These are phyloP conservation scores for Dryadomyces sulphureus DNA, from an alignment of 2,329 filamentous ascomycete species.

Conservation along the genomic window DNA sequence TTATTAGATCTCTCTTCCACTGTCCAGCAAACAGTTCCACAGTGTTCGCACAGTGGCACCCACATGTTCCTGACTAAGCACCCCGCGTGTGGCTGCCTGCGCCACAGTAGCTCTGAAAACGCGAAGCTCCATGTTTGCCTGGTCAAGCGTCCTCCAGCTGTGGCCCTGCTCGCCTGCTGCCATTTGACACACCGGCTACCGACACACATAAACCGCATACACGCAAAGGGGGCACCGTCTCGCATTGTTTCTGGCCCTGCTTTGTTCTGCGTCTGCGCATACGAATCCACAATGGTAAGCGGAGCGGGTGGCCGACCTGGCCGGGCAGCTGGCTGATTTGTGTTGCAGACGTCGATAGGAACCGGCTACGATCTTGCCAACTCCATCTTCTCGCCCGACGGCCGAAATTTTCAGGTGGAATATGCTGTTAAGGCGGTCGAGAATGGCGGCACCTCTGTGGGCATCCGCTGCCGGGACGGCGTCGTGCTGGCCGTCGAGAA, in stretches of 20 bases:
- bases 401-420: slow-evolving; percentile 97
- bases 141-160: background rate
- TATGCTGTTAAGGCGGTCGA: slow-evolving; percentile 98
- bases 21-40: no score
- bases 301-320: background rate
- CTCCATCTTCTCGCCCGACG: slow-evolving; percentile 98
- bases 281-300: background rate
- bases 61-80: no score
- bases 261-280: background rate
- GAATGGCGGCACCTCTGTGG: slow-evolving; percentile 90
- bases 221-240: background rate
- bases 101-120: background rate
- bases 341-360: slow-evolving; percentile 83
- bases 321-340: background rate
- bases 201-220: background rate
- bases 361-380: slow-evolving; percentile 99
- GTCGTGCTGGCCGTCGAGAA: slow-evolving; percentile 95
- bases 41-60: no score
- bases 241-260: background rate
- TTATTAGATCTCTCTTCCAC: no score
- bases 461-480: slow-evolving; percentile 93
- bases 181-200: background rate
- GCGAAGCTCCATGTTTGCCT: background rate
- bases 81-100: no score
- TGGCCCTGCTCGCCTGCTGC: background rate